Evolutionary conservation across 2,329 filamentous ascomycete species (phyloP), one percentile per base, ranked within the genome.

Genomic region (Celoporthe dispersa): DNA sequence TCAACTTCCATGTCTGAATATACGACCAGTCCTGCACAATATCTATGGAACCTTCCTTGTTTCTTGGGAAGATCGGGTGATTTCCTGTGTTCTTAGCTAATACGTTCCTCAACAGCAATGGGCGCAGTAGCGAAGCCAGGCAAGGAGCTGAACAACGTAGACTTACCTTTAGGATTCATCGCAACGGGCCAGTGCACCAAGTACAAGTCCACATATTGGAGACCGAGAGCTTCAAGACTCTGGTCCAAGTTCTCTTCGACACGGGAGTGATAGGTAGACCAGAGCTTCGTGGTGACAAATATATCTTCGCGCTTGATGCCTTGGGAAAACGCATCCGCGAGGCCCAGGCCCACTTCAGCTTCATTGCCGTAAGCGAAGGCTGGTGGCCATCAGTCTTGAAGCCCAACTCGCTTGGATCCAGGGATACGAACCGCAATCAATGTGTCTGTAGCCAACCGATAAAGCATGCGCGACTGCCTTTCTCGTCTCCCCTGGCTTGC

Each of bases 381-480:
- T 8, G 75, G 37, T 39, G 37, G 37, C 37, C 37, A 39, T 39
- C 12, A 39, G 37, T 39, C 37, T 39, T 39, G 37, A 7, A 39
- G 2, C 12, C 12, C 37, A 39, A 39, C 8, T 39, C 37, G 37
- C 7, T 39, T 7, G 37, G 37, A 39, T 39, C 37, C 12, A 39
- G 37, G 7, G 37, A 39, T 3, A 12, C 37, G 37, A 39, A 39
- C 37, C 76, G 8, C 76, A 78, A 66, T 81, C 80, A 63, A 81
- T 80, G 25, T 79, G 76, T 1, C 79, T 75, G 69, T 76, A 85
- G 37, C 83, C 83, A 35, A 75, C 74, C 66, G 79, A 78, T 55
- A 86, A 79, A 71, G 87, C 86, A 51, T 79, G 77, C 25, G 81
- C 79, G 11, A 87, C 84, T 25, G 84, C 84, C 28, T 81, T 77